These are phyloP conservation scores for Dissoconium aciculare DNA, from an alignment of 2,329 filamentous ascomycete species.

Conservation along the genomic window DNA sequence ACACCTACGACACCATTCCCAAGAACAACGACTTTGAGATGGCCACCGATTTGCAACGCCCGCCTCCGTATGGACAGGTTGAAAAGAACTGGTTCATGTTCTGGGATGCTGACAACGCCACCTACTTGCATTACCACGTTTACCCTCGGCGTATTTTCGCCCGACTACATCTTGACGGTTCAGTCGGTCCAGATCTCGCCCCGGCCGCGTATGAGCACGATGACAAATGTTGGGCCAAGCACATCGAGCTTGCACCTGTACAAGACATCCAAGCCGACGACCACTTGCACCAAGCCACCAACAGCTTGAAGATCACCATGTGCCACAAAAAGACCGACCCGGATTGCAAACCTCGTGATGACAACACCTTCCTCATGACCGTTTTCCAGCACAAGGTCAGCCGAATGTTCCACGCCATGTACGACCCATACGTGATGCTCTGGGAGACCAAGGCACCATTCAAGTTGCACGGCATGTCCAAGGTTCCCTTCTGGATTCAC, in stretches of 20 bases:
- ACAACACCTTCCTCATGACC: conserved; percentile 40
- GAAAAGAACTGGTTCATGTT: conserved; percentile 51
- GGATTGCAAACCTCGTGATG: conserved; percentile 27
- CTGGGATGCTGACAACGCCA: conserved; percentile 35
- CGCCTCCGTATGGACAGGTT: conserved; percentile 28
- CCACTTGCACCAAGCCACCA: conserved; percentile 45
- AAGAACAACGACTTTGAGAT: conserved; percentile 22
- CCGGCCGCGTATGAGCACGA: conserved; percentile 25
- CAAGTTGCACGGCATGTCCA: conserved; percentile 34
- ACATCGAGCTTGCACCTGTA: conserved; percentile 10
- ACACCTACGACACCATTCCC: background rate
- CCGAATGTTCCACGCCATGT: conserved; percentile 32
- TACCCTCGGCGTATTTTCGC: conserved; percentile 36
- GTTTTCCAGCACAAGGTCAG: conserved; percentile 41
- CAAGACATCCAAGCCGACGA: conserved; percentile 19
- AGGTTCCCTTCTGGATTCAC: conserved; percentile 40
- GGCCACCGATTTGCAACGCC: conserved; percentile 37
- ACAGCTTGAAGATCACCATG: conserved; percentile 40
- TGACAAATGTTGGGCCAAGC: conserved; percentile 32
- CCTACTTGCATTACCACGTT: conserved; percentile 40
- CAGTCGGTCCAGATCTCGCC: conserved; percentile 33
- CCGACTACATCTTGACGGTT: conserved; percentile 30
- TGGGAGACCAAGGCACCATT: conserved; percentile 36
- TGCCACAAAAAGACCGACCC: conserved; percentile 35
- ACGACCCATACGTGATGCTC: conserved; percentile 40